Base-by-base conservation (phyloP, 257 asterid species). In the Haberlea rhodopensis region DNA sequence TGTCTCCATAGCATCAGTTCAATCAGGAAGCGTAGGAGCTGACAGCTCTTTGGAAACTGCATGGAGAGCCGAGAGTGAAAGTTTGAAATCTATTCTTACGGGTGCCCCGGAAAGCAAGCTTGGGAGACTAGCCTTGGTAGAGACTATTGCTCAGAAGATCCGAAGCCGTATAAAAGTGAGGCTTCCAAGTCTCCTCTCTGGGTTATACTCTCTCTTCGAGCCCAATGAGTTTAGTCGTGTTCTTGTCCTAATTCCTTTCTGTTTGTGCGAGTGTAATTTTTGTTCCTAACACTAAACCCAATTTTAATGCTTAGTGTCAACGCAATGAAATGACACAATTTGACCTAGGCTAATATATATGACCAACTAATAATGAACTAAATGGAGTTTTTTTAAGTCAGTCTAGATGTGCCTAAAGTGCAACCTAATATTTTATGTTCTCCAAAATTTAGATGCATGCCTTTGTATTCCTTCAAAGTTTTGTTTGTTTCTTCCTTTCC, bases 11-110 rank as follows among this genome's bases (percentile, higher is more conserved):
- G 95, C 97, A 48, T 82, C 97, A 60, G 78, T 92, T 15, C 97
- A 87, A 73, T 77, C 97, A 25, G 96, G 96, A 58, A 80, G 76
- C 43, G 83, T 54, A 75, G 94, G 96, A 27, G 71, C 86, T 63
- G 97, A 87, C 62, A 87, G 84, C 78, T 90, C 97, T 5, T 70
- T 90, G 72, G 96, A 90, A 85, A 79, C 95, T 70, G 97, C 97
- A 58, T 90, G 97, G 97, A 80, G 82, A 58, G 97, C 96, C 19
- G 97, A 90, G 76, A 82, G 82, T 75, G 97, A 90, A 65, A 90
- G 92, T 76, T 73, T 90, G 67, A 90, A 90, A 78, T 90, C 97
- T 60, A 85, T 87, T 46, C 73, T 90, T 64, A 67, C 84, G 25
- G 87, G 94, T 29, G 90, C 87, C 52, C 97, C 97, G 64, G 95